Conservation (phyloP, 2,329 filamentous ascomycete genomes). For the Botrytis porri region DNA sequence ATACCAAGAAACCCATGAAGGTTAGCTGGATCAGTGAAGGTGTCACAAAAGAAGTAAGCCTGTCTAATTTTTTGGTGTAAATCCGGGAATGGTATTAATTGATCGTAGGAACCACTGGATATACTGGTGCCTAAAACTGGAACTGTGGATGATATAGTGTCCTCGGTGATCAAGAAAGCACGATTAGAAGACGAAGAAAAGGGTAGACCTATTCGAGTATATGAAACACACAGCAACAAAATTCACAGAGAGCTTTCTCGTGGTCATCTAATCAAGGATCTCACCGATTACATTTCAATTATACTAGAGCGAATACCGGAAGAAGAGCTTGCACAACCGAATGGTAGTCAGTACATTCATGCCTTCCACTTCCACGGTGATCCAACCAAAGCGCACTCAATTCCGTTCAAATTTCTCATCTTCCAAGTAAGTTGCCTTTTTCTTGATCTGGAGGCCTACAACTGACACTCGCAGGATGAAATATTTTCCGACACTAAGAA, state of each 20-base stretch:
- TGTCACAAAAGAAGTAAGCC: slow-evolving; percentile 77
- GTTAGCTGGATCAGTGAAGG: slow-evolving; percentile 85
- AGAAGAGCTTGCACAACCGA: slow-evolving; percentile 56
- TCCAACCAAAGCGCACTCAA: slow-evolving; percentile 75
- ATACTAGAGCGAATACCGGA: slow-evolving; percentile 79
- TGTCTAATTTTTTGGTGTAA: neutral
- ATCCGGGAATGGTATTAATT: slow-evolving; percentile 30
- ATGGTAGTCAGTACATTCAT: slow-evolving; percentile 60
- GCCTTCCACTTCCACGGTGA: slow-evolving; percentile 95
- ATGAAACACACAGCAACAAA: slow-evolving; percentile 78
- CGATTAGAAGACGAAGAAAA: slow-evolving; percentile 71
- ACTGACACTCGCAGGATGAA: slow-evolving; percentile 60
- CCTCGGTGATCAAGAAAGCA: slow-evolving; percentile 74
- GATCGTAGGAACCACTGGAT: slow-evolving; percentile 66
- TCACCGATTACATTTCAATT: slow-evolving; percentile 82
- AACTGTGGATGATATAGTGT: slow-evolving; percentile 73
- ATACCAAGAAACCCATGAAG: slow-evolving; percentile 86
- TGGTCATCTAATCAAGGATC: slow-evolving; percentile 70
- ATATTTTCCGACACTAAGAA: slow-evolving; percentile 89
- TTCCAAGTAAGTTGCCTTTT: slow-evolving; percentile 60
- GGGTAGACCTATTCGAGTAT: slow-evolving; percentile 71
- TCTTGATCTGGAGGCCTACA: neutral
- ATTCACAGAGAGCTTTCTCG: slow-evolving; percentile 74
- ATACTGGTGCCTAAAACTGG: slow-evolving; percentile 86
- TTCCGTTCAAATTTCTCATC: slow-evolving; percentile 87